Percentiles rank a stretch among this genome's conserved stretches.
Conservation (phyloP, 2,329 filamentous ascomycete genomes). For the Apiospora kogelbergensis region DNA sequence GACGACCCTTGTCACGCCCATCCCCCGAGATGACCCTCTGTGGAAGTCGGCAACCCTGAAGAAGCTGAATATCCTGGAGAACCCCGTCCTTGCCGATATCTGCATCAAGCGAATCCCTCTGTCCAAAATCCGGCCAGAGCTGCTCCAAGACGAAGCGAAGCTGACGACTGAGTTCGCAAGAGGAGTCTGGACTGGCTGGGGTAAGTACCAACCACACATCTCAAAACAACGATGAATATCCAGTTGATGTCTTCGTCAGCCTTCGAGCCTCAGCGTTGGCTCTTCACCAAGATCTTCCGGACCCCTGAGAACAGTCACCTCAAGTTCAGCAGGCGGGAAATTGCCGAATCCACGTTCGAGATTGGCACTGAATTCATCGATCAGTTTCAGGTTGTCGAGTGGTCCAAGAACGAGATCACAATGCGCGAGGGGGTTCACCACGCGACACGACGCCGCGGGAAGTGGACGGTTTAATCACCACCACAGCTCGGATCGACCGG, state of each 20-base stretch:
- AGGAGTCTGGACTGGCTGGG: slow-evolving; percentile 19
- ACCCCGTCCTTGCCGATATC: slow-evolving; percentile 19
- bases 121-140: slow-evolving; percentile 18
- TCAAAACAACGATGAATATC: too few species aligned
- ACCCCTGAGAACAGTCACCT: slow-evolving; percentile 54
- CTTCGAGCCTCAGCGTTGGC: slow-evolving; percentile 18
- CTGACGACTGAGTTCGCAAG: slow-evolving; percentile 18
- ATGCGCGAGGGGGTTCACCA: slow-evolving; percentile 68
- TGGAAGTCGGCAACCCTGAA: slow-evolving; percentile 13
- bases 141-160: slow-evolving; percentile 18
- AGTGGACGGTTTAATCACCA: slow-evolving; percentile 67
- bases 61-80: slow-evolving; percentile 15
- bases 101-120: slow-evolving; percentile 19
- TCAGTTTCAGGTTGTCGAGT: slow-evolving; percentile 71
- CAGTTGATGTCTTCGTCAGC: neutral
- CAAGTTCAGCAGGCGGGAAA: slow-evolving; percentile 59
- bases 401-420: slow-evolving; percentile 58
- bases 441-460: slow-evolving; percentile 53
- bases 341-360: slow-evolving; percentile 57
- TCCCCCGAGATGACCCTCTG: slow-evolving; percentile 18
- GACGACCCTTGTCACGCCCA: slow-evolving; percentile 16
- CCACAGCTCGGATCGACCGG: slow-evolving; percentile 60
- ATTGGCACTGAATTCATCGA: slow-evolving; percentile 65
- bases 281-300: slow-evolving; percentile 35
- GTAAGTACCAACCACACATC: slow-evolving; percentile 10